Evolutionary conservation across 202 grass and related monocot species (phyloP), one percentile per base, ranked within the genome.

Genomic region (Panicum virgatum): DNA sequence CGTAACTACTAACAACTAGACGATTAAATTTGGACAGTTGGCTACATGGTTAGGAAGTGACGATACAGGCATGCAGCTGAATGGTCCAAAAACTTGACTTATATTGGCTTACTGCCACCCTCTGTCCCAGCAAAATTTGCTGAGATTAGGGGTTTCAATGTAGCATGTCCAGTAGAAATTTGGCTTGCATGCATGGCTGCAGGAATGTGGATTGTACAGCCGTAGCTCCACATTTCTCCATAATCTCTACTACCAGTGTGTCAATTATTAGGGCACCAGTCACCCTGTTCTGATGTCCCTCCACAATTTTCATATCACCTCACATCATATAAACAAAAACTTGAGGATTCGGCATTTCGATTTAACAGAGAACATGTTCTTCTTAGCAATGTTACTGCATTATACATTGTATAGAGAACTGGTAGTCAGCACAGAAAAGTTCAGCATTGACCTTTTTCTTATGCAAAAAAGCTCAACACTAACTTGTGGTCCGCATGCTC

Each of bases 281-380:
- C n/a, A n/a, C n/a, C n/a, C 42, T 3, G 79, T 89, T 89, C 59
- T 45, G 29, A 68, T 76, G 75, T 29, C 34, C 75, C 7, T 81
- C 26, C 6, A 54, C 59, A 66, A 32, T 20, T 62, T 50, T 23
- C 43, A 47, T 46, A 22, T 5, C 29, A 20, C 9, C 7, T 51
- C 32, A 7, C 36, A 46, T 25, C 47, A 73, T 56, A 37, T 9
- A 65, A 25, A 73, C 5, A 58, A 16, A 15, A 3, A 26, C 50
- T 67, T 18, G 32, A 5, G 2, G 20, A 54, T 56, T 56, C 3
- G 1, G 15, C 5, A 57, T 30, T 58, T 46, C 10, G 3, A 7
- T 0, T 75, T 34, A 34, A 56, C 65, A 44, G 26, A 20, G 44
- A 36, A 50, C 14, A 11, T 68, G 37, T 77, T 20, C 20, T 68